Evolutionary conservation across 257 asterid genomes (phyloP), one percentile per base, ranked within the genome.

Genomic region (Apocynum venetum): DNA sequence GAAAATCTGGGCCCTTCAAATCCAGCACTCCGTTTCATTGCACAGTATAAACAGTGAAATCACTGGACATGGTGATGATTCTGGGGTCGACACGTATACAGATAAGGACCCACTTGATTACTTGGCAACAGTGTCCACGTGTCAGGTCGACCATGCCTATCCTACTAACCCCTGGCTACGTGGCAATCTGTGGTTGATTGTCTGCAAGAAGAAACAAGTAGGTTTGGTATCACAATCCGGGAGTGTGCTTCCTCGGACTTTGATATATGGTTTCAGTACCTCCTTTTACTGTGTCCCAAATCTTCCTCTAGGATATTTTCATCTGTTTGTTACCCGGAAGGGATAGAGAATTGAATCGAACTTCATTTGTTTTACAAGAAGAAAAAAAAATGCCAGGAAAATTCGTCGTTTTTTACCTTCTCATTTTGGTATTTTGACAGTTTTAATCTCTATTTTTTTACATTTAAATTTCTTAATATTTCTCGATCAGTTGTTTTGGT

Each of bases 191-290:
- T 10, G 43, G 72, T 79, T 71, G 76, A 70, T 35, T 52, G 35
- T 5, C 9, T 31, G 44, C 47, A 46, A 15, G 13, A 19, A 64
- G 60, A 25, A 38, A 20, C 52, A 14, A 17, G 17, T 19, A 52
- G 72, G 56, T 83, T 84, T 80, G 90, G 86, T 80, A 86, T 68
- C 74, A 83, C 66, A 87, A 87, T 85, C 90, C 82, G 85, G 80
- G 13, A 66, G 40, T 69, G 81, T 81, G 89, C 83, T 85, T 82
- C 80, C 84, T 81, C 73, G 72, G 79, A 79, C 77, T 69, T 17
- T 3, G 8, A 4, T 46, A 46, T 17, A 46, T 56, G 60, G 6
- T 2, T 43, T 19, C 14, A 25, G 31, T 25, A 25, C 48, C 1
- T 46, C 3, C 15, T 75, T 55, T 55, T 46, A 76, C 67, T 43